Conservation (phyloP, 495 filamentous ascomycete genomes). For the Xylaria flabelliformis region DNA sequence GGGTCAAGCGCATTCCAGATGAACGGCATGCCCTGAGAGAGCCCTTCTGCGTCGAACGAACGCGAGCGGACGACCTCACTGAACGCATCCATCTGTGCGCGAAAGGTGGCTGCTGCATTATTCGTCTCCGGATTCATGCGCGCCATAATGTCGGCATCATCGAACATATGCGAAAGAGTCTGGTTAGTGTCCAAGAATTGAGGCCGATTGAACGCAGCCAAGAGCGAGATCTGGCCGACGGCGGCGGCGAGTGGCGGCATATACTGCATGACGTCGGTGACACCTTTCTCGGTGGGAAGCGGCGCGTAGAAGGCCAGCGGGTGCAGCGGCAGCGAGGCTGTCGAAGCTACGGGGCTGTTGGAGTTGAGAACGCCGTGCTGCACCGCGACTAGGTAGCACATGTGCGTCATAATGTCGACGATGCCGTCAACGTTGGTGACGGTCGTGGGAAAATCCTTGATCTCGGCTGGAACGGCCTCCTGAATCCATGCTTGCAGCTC, state of each 20-base stretch:
- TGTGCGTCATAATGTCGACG: not conserved
- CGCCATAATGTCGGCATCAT: too few species aligned
- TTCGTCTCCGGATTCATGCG: not conserved
- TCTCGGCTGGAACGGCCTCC: not conserved
- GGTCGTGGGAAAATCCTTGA: not conserved
- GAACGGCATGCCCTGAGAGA: not conserved
- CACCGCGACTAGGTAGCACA: not conserved
- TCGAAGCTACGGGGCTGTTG: too few species aligned
- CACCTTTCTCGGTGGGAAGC: too few species aligned
- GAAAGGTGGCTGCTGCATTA: not conserved
- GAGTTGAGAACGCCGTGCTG: too few species aligned
- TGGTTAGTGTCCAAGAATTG: too few species aligned
- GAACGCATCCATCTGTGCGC: not conserved
- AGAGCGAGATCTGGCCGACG: too few species aligned
- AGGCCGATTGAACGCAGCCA: too few species aligned
- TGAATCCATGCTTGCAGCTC: not conserved
- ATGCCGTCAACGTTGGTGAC: not conserved
- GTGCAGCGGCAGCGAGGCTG: not conserved
- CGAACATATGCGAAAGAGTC: too few species aligned
- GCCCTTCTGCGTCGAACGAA: not conserved
- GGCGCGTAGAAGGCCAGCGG: not conserved
- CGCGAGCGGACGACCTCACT: not conserved
- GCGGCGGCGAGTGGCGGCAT: too few species aligned
- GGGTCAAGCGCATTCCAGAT: not conserved
- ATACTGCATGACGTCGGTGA: too few species aligned